Conservation (phyloP, 805 yeast genomes). For the Saturnispora diversa region DNA sequence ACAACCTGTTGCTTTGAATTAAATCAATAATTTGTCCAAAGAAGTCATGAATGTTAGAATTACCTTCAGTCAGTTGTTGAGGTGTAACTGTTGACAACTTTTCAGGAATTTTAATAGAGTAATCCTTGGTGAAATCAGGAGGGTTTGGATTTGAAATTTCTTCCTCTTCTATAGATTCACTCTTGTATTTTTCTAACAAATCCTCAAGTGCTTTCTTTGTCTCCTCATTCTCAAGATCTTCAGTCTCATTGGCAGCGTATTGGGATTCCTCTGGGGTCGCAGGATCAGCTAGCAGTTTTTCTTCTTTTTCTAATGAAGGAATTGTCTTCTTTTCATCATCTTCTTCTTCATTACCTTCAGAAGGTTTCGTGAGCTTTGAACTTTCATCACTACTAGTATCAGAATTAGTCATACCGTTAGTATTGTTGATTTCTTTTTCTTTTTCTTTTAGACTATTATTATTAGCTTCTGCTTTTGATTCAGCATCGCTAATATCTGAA, state of each 20-base stretch:
- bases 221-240: background rate
- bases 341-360: too few species aligned
- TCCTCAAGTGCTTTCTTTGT: background rate
- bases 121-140: conserved; percentile 24
- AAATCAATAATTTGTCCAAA: conserved; percentile 25
- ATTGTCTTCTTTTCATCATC: conserved; percentile 3
- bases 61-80: conserved; percentile 23
- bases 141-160: conserved; percentile 12
- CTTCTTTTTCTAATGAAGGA: conserved; percentile 6
- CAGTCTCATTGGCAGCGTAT: conserved; percentile 6
- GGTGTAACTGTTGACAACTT: conserved; percentile 20
- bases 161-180: conserved; percentile 1
- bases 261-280: conserved; percentile 3
- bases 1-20: conserved; percentile 25
- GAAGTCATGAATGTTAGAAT: conserved; percentile 24
- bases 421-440: too few species aligned
- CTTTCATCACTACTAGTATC: too few species aligned
- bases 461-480: too few species aligned
- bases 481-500: too few species aligned
- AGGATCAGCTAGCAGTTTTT: conserved; percentile 4
- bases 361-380: too few species aligned
- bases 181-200: conserved; percentile 2
- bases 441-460: too few species aligned
- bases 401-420: too few species aligned
- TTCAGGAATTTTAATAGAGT: conserved; percentile 22